Conservation (phyloP, 1,284 basidiomycete genomes). For the Sanghuangporus sanghuang region DNA sequence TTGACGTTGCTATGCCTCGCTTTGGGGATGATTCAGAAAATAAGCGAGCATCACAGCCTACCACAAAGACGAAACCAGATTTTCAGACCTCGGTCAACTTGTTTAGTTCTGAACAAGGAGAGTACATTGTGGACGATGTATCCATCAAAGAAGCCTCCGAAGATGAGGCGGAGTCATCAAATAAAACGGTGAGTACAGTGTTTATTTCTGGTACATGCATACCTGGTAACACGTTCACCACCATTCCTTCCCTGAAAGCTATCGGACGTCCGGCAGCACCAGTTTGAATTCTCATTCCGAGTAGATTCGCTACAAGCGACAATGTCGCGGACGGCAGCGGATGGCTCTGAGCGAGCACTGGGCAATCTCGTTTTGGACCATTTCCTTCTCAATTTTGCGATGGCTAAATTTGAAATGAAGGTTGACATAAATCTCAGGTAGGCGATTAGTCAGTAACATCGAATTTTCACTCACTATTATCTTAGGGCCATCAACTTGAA, state of each 20-base stretch:
- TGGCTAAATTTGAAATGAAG: slow-evolving; percentile 84
- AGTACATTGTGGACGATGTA: slow-evolving; percentile 72
- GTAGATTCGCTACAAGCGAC: slow-evolving; percentile 87
- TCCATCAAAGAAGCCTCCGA: slow-evolving; percentile 40
- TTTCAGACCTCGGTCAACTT: slow-evolving; percentile 53
- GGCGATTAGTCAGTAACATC: not conserved
- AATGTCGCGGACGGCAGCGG: slow-evolving; percentile 64
- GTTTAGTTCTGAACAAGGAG: slow-evolving; percentile 43
- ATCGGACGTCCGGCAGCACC: slow-evolving; percentile 71
- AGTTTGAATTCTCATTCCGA: slow-evolving; percentile 85
- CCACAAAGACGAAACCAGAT: slow-evolving; percentile 21
- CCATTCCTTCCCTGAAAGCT: slow-evolving; percentile 38
- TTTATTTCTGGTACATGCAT: slow-evolving; percentile 13
- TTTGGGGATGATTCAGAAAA: slow-evolving; percentile 54
- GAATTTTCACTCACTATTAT: slow-evolving; percentile 2
- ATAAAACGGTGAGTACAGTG: slow-evolving; percentile 12
- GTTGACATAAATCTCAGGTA: slow-evolving; percentile 83
- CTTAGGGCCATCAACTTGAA: slow-evolving; percentile 39
- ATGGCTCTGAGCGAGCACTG: slow-evolving; percentile 64
- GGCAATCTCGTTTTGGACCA: slow-evolving; percentile 80
- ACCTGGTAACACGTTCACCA: slow-evolving; percentile 40
- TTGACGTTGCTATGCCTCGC: slow-evolving; percentile 88
- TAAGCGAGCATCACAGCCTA: slow-evolving; percentile 19
- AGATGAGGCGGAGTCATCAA: slow-evolving; percentile 26
- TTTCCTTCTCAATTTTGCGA: slow-evolving; percentile 71